A percentile compares a stretch with the other conserved stretches of the same genome.
Evolutionary conservation across 768 basidiomycete species (phyloP).

Genomic region (Leccinum barrowsii): DNA sequence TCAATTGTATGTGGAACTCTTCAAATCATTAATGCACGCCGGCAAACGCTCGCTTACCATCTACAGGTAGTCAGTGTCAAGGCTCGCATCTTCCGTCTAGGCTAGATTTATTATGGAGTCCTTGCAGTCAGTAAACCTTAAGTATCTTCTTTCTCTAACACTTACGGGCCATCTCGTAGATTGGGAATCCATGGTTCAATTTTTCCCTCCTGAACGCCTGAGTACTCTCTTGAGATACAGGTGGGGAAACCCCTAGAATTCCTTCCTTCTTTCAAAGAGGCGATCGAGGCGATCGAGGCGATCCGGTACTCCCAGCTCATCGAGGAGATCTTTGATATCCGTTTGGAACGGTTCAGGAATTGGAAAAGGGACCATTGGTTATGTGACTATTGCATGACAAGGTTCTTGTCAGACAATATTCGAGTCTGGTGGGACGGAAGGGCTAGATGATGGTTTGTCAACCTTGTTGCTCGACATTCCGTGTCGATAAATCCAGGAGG

Average conservation of each 20-base stretch:
- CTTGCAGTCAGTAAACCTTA: slow-evolving; percentile 23
- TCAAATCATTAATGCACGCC: not conserved
- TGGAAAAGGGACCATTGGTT: slow-evolving; percentile 32
- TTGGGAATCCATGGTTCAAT: slow-evolving; percentile 16
- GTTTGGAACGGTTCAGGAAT: slow-evolving; percentile 16
- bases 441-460: not conserved
- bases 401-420: slow-evolving; percentile 15
- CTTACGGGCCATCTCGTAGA: slow-evolving; percentile 4
- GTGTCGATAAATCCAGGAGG: not conserved
- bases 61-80: slow-evolving; percentile 7
- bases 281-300: slow-evolving; percentile 1
- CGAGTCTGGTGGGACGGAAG: slow-evolving; percentile 12
- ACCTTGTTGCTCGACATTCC: not conserved
- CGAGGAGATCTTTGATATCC: slow-evolving; percentile 16
- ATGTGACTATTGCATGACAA: slow-evolving; percentile 30
- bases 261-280: slow-evolving; percentile 1
- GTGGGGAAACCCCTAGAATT: slow-evolving; percentile 3
- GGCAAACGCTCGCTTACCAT: not conserved
- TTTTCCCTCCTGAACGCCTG: not conserved
- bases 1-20: slow-evolving; percentile 24
- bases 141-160: too few species aligned
- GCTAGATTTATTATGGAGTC: slow-evolving; percentile 22
- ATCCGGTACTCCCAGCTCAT: slow-evolving; percentile 12
- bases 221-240: slow-evolving; percentile 3
- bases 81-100: slow-evolving; percentile 9